A percentile compares a stretch with the other conserved stretches of the same genome.
Conservation (phyloP, 148 eudicot genomes). For the Rhododendron vialii region DNA sequence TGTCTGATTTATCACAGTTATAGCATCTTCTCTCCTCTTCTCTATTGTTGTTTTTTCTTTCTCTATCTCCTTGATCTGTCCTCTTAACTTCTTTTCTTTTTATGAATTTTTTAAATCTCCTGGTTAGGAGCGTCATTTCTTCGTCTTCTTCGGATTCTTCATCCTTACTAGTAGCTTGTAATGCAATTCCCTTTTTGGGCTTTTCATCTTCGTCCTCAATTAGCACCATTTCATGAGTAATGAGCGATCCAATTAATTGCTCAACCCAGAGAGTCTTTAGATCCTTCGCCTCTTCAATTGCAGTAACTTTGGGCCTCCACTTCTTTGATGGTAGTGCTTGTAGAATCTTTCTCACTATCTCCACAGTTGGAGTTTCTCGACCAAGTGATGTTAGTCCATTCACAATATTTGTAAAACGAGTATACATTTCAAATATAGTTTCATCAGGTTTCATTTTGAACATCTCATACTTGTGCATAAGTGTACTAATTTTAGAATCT, state of each 20-base stretch:
- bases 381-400: neutral
- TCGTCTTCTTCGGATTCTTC: neutral
- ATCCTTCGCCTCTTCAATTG: neutral
- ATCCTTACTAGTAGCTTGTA: neutral
- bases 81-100: neutral
- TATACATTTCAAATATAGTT: neutral
- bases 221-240: neutral
- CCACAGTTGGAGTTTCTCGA: neutral
- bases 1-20: too few species aligned
- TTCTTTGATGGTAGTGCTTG: neutral
- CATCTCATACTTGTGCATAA: too few species aligned
- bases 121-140: neutral
- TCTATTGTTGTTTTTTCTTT: neutral
- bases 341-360: too few species aligned
- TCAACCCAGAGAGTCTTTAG: neutral
- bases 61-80: neutral
- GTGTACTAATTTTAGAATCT: too few species aligned
- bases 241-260: neutral
- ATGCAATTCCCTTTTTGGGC: neutral
- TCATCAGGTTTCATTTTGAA: neutral
- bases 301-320: neutral
- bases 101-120: neutral
- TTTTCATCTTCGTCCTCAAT: neutral
- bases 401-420: neutral
- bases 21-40: too few species aligned